A percentile compares a stretch with the other conserved stretches of the same genome.
phyloP scores from a whole-genome alignment of 768 basidiomycete species.

The Lentinula lateritia region DNA sequence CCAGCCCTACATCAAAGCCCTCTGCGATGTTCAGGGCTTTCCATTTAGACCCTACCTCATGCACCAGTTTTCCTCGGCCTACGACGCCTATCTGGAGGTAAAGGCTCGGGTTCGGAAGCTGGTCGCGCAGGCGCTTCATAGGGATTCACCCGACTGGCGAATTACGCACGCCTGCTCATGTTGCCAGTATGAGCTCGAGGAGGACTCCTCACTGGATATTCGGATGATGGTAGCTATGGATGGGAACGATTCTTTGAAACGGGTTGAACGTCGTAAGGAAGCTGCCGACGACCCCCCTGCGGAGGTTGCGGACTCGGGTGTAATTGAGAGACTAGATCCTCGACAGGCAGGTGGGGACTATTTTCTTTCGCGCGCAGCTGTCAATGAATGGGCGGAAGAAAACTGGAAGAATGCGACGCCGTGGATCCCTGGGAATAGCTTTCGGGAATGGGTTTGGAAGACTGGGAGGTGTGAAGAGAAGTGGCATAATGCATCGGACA shows the following conservation, averaged over 20 bases:
- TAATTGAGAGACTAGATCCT: not conserved
- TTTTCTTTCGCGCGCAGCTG: not conserved
- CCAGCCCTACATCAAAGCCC: not conserved
- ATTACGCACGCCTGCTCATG: conserved; percentile 20
- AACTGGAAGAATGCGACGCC: not conserved
- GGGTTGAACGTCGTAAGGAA: not conserved
- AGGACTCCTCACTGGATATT: conserved; percentile 15
- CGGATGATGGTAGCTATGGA: conserved; percentile 17
- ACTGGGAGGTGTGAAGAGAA: not conserved
- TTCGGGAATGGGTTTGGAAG: no score
- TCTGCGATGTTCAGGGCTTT: conserved; percentile 12
- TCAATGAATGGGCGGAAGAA: not conserved
- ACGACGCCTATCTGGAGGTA: conserved; percentile 14
- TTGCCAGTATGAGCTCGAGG: conserved; percentile 19
- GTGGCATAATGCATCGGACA: not conserved
- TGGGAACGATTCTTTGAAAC: conserved; percentile 18
- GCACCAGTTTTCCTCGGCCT: conserved; percentile 13
- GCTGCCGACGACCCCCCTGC: not conserved
- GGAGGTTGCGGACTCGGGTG: not conserved
- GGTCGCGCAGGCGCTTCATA: no score
- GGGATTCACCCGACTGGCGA: conserved; percentile 12
- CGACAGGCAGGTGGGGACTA: not conserved
- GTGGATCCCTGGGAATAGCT: not conserved
- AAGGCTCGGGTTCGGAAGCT: no score
- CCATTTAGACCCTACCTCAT: conserved; percentile 8